phyloP scores from a whole-genome alignment of 768 basidiomycete genomes.

The Antrodiella citrinella region DNA sequence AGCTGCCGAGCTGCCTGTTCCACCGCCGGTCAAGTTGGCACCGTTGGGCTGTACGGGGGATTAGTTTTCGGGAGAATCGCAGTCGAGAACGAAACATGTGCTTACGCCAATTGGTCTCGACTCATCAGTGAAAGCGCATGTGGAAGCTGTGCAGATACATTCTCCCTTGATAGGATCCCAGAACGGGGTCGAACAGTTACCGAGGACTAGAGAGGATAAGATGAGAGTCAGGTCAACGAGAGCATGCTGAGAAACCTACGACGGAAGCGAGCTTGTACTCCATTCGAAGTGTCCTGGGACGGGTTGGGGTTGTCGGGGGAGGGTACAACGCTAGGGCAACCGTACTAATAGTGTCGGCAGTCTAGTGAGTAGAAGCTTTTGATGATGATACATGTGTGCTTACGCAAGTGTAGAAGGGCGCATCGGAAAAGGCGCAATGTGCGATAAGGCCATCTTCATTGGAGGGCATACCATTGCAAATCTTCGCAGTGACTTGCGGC shows the following conservation, averaged over 20 bases:
- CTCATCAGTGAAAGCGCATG: constrained; percentile 57
- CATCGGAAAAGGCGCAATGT: constrained; percentile 61
- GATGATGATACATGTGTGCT: not conserved
- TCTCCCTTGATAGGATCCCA: constrained; percentile 68
- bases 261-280: constrained; percentile 42
- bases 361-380: not conserved
- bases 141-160: constrained; percentile 50
- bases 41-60: constrained; percentile 48
- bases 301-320: constrained; percentile 60
- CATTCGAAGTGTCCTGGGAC: constrained; percentile 39
- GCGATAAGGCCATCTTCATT: constrained; percentile 57
- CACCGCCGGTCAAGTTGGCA: constrained; percentile 60
- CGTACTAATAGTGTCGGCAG: constrained; percentile 50
- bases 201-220: constrained; percentile 37
- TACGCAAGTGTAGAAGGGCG: constrained; percentile 76
- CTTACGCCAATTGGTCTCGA: constrained; percentile 59
- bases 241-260: constrained; percentile 31
- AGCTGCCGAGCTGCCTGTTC: constrained; percentile 29
- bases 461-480: constrained; percentile 71
- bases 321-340: constrained; percentile 52
- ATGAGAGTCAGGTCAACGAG: not conserved
- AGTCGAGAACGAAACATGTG: constrained; percentile 9
- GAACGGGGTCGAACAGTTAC: constrained; percentile 71
- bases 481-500: constrained; percentile 49
- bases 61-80: constrained; percentile 5